A percentile compares a stretch with the other conserved stretches of the same genome.
Conservation (phyloP, 148 eudicot species). For the Cornus kousa region DNA sequence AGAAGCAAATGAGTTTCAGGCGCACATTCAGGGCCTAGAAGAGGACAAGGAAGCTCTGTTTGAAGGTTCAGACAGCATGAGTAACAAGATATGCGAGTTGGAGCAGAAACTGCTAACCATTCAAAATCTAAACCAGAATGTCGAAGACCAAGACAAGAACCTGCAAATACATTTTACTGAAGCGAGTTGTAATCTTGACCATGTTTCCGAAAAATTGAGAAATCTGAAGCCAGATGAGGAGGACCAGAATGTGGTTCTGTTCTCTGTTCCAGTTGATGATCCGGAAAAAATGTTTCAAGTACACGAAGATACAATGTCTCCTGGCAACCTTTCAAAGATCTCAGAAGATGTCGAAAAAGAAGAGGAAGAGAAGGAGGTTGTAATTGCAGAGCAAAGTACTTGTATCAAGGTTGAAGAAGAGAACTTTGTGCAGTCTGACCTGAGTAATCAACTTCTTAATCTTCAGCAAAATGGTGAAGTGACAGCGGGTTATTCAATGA, state of each 20-base stretch:
- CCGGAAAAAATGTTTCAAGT: background rate
- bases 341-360: conserved; percentile 14
- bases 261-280: conserved; percentile 12
- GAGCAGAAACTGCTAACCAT: conserved; percentile 54
- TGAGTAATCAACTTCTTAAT: background rate
- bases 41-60: conserved; percentile 42
- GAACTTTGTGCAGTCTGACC: conserved; percentile 4
- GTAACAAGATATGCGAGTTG: conserved; percentile 42
- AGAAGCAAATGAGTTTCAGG: conserved; percentile 49
- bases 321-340: background rate
- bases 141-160: conserved; percentile 34
- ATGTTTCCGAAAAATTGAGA: conserved; percentile 52
- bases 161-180: conserved; percentile 39
- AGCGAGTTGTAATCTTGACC: conserved; percentile 50
- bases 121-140: conserved; percentile 35
- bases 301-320: too few species aligned
- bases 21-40: conserved; percentile 44
- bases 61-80: conserved; percentile 29
- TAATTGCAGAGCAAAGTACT: background rate
- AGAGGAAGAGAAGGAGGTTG: conserved; percentile 26
- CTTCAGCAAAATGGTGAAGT: background rate
- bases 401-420: conserved; percentile 15
- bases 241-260: conserved; percentile 14
- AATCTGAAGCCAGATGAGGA: conserved; percentile 54
- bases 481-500: background rate